Conservation (phyloP, 306 rosid genomes). For the Fragaria ananassa region DNA sequence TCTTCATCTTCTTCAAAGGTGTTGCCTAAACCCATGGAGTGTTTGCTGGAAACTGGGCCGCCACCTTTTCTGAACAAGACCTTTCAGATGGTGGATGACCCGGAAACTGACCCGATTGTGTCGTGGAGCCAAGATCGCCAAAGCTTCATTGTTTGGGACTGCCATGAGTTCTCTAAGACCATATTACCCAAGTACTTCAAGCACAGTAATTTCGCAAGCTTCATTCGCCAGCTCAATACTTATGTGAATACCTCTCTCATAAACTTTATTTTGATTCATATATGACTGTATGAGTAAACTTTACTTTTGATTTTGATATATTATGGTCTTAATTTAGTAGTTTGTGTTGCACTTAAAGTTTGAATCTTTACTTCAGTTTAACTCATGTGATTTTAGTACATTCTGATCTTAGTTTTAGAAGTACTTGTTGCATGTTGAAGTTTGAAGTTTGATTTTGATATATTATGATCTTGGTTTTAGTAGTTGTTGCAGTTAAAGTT, state of each 20-base stretch:
- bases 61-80: conserved; percentile 88
- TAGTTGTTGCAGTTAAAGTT: neutral
- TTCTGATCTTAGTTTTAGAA: neutral
- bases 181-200: conserved; percentile 81
- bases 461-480: neutral
- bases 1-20: conserved; percentile 32
- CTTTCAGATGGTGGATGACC: conserved; percentile 85
- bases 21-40: conserved; percentile 65
- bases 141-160: conserved; percentile 85
- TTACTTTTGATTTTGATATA: neutral
- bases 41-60: conserved; percentile 63
- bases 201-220: conserved; percentile 92
- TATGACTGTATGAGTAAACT: neutral
- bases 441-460: neutral
- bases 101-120: conserved; percentile 64
- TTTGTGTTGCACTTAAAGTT: neutral
- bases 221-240: conserved; percentile 94
- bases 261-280: neutral
- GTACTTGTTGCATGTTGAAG: neutral
- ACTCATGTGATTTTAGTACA: neutral
- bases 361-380: neutral
- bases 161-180: conserved; percentile 61
- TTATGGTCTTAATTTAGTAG: neutral
- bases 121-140: conserved; percentile 67
- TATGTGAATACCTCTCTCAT: conserved; percentile 46